Conservation (phyloP, 2,329 filamentous ascomycete genomes). For the Fusarium avenaceum region DNA sequence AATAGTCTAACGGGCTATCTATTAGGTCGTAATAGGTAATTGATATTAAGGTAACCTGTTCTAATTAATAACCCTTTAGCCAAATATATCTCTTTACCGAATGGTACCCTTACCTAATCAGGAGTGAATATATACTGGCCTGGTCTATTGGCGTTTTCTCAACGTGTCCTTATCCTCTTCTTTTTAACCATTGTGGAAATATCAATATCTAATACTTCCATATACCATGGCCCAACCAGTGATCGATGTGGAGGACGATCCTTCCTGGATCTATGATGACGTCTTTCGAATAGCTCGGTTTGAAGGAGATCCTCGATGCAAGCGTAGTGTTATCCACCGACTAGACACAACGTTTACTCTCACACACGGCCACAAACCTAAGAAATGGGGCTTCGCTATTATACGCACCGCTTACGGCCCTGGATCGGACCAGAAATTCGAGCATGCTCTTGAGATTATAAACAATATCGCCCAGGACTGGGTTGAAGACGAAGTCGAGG, state of each 20-base stretch:
- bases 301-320: not conserved
- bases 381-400: conserved; percentile 1
- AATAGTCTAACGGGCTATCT: too few species aligned
- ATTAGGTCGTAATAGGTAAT: too few species aligned
- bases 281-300: not conserved
- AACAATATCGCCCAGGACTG: not conserved
- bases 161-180: not conserved
- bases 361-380: not conserved
- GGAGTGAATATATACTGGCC: conserved; percentile 1
- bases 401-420: conserved; percentile 3
- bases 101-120: too few species aligned
- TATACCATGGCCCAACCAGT: not conserved
- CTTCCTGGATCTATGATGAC: not conserved
- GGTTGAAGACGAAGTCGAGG: not conserved
- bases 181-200: not conserved
- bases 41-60: too few species aligned
- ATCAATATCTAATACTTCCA: not conserved
- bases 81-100: too few species aligned
- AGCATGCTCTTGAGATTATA: not conserved
- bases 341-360: not conserved
- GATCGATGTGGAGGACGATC: not conserved
- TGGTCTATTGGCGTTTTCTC: not conserved
- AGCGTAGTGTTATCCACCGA: not conserved
- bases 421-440: not conserved
- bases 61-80: too few species aligned